A percentile compares a stretch with the other conserved stretches of the same genome.
phyloP scores from a whole-genome alignment of 2,329 filamentous ascomycete genomes.

The Fusarium duplospermum region DNA sequence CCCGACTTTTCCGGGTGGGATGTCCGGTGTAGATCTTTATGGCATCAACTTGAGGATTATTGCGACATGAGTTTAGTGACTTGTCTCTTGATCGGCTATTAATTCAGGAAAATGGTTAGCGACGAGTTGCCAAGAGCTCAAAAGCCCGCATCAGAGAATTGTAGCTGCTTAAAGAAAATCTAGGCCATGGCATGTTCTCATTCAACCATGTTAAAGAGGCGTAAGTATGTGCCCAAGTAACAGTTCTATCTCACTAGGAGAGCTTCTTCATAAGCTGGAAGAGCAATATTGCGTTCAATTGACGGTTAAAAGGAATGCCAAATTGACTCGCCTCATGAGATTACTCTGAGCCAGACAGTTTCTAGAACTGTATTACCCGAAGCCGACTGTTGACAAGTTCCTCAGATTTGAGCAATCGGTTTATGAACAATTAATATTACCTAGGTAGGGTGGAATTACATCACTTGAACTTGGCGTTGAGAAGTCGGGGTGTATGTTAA shows the following conservation, averaged over 20 bases:
- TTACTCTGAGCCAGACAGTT: not conserved
- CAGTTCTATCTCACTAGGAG: not conserved
- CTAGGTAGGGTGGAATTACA: not conserved
- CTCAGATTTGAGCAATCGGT: not conserved
- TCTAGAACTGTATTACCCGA: not conserved
- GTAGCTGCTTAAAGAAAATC: not conserved
- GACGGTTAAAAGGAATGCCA: not conserved
- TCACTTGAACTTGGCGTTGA: not conserved
- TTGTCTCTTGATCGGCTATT: not conserved
- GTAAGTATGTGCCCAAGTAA: not conserved
- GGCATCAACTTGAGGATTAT: not conserved
- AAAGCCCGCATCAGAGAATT: not conserved
- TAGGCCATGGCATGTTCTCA: not conserved
- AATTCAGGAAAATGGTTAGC: not conserved
- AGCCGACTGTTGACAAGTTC: not conserved
- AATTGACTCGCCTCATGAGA: slow-evolving; percentile 42
- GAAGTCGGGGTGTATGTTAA: not conserved
- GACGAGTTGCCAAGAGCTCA: not conserved
- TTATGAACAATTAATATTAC: not conserved
- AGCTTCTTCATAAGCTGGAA: not conserved
- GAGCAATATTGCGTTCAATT: not conserved
- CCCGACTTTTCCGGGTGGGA: not conserved
- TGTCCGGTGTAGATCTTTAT: not conserved
- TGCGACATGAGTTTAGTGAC: slow-evolving; percentile 5
- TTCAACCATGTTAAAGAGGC: not conserved